Evolutionary conservation across 163 green algal genomes (phyloP).

Genomic region (Prototheca cutis): DNA sequence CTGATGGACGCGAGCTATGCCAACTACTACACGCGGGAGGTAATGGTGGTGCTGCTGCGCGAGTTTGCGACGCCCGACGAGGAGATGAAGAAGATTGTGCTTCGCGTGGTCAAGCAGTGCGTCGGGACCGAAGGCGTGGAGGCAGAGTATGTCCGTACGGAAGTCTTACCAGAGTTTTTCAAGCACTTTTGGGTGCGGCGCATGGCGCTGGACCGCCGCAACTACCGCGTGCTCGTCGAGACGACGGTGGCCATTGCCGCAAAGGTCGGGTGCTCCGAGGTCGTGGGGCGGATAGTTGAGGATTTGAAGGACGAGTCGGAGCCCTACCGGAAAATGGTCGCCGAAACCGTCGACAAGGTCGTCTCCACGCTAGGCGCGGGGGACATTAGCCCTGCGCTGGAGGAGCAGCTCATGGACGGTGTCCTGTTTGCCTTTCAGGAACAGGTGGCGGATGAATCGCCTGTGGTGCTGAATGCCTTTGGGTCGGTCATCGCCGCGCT

Average conservation of each 20-base stretch:
- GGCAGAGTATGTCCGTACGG: conserved; percentile 78
- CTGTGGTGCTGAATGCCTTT: conserved; percentile 97
- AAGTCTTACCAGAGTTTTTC: conserved; percentile 95
- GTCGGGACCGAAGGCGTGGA: conserved; percentile 91
- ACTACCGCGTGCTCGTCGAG: conserved; percentile 84
- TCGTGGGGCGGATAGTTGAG: conserved; percentile 89
- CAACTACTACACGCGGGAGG: conserved; percentile 94
- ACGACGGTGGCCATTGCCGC: conserved; percentile 83
- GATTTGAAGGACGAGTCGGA: conserved; percentile 98
- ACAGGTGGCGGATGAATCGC: conserved; percentile 75
- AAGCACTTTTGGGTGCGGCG: conserved; percentile 92
- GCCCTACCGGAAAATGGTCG: conserved; percentile 85
- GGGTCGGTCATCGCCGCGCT: conserved; percentile 91
- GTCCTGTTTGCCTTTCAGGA: conserved; percentile 99
- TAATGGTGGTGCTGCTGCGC: conserved; percentile 94
- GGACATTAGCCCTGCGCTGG: conserved; percentile 88
- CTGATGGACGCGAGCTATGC: conserved; percentile 97
- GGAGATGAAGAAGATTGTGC: conserved; percentile 99
- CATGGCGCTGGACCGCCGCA: conserved; percentile 92
- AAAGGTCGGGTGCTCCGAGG: conserved; percentile 79
- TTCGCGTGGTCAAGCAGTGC: conserved; percentile 97
- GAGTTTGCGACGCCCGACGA: conserved; percentile 97
- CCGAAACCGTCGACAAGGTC: conserved; percentile 84
- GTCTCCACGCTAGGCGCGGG: conserved; percentile 71
- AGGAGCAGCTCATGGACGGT: conserved; percentile 97